Evolutionary conservation across 1,284 basidiomycete genomes (phyloP).

Genomic region (Cystobasidiaceae sp.): DNA sequence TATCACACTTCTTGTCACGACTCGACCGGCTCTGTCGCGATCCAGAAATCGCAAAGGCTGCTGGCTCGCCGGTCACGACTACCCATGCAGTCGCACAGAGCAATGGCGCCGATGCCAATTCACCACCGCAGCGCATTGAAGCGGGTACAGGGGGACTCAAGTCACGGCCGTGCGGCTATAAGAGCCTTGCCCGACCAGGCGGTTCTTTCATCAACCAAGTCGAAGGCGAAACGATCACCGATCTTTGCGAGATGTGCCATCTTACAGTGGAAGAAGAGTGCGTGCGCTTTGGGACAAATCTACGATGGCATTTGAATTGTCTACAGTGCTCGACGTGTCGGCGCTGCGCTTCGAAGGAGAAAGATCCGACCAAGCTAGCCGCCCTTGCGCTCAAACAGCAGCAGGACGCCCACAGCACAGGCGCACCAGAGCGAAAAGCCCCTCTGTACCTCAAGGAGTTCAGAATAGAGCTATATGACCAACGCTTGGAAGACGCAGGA

Average conservation of each 20-base stretch:
- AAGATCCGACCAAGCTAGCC: background rate
- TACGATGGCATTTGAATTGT: constrained; percentile 93
- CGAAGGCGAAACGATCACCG: constrained; percentile 50
- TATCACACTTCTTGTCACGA: constrained; percentile 84
- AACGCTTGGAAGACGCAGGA: constrained; percentile 33
- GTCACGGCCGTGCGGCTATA: constrained; percentile 47
- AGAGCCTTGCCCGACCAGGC: constrained; percentile 39
- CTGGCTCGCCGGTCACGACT: constrained; percentile 7
- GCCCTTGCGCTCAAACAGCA: constrained; percentile 6
- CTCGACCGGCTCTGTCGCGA: constrained; percentile 86
- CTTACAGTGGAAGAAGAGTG: constrained; percentile 97
- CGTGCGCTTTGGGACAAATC: constrained; percentile 82
- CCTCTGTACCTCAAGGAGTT: constrained; percentile 45
- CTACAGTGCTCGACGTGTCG: constrained; percentile 76
- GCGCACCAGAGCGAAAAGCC: background rate
- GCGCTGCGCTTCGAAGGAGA: constrained; percentile 55
- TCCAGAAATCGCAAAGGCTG: constrained; percentile 45
- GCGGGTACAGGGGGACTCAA: background rate
- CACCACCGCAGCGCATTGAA: background rate
- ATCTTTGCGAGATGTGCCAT: constrained; percentile 83
- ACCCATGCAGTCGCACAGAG: background rate
- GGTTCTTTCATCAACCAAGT: constrained; percentile 44
- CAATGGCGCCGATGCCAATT: background rate
- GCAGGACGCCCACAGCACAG: constrained; percentile 50
- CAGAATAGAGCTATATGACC: constrained; percentile 33